Conservation (phyloP, 2,329 filamentous ascomycete species). For the Talaromyces amestolkiae region DNA sequence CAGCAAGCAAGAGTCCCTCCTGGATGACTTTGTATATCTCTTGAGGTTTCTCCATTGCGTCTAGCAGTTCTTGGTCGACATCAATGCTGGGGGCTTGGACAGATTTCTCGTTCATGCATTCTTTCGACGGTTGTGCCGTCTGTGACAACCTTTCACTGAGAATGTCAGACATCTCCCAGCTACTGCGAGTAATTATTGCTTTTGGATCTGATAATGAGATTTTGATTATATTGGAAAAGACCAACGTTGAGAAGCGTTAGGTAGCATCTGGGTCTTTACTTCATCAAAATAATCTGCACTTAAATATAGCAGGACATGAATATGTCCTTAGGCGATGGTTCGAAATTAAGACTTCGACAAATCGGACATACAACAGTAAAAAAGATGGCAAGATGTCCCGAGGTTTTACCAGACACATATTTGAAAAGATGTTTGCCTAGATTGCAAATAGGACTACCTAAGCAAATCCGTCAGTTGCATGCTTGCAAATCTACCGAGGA, state of each 20-base stretch:
- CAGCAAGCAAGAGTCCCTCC: conserved; percentile 38
- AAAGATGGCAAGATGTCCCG: neutral
- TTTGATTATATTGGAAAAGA: neutral
- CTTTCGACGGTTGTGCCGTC: neutral
- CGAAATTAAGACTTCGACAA: neutral
- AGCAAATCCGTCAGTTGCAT: neutral
- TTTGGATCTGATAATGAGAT: neutral
- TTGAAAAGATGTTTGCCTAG: neutral
- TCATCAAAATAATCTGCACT: neutral
- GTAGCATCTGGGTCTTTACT: neutral
- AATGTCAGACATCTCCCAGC: neutral
- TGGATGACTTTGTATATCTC: conserved; percentile 34
- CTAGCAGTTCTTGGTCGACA: neutral
- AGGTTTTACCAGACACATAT: neutral
- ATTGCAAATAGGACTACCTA: neutral
- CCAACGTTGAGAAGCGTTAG: neutral
- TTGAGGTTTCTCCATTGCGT: conserved; percentile 25
- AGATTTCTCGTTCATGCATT: neutral
- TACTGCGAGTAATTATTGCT: neutral
- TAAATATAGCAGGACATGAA: neutral
- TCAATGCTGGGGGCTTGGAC: neutral
- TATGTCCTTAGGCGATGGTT: neutral
- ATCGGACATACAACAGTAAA: neutral
- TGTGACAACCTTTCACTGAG: neutral
- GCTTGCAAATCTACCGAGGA: neutral